Conservation (phyloP, 1,284 basidiomycete species). For the Cryptococcus wingfieldii region DNA sequence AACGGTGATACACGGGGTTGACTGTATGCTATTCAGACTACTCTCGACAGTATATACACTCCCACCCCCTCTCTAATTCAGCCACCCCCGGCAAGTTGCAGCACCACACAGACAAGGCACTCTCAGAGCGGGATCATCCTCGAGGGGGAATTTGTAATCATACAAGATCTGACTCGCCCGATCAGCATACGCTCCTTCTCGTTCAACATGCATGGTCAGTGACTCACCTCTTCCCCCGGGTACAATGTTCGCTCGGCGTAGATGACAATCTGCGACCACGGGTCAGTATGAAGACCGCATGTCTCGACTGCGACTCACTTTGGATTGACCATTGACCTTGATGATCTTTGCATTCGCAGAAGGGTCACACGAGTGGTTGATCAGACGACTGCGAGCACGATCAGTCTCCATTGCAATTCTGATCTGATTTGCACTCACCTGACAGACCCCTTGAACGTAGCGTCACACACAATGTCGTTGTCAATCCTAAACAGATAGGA, state of each 20-base stretch:
- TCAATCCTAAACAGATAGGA: slow-evolving; percentile 92
- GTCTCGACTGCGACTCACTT: slow-evolving; percentile 23
- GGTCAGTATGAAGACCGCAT: slow-evolving; percentile 2
- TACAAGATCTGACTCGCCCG: slow-evolving; percentile 26
- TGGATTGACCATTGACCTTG: slow-evolving; percentile 92
- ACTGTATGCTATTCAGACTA: too few species aligned
- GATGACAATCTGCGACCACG: slow-evolving; percentile 73
- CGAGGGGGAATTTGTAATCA: slow-evolving; percentile 45
- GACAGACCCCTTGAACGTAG: slow-evolving; percentile 96
- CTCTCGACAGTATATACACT: too few species aligned
- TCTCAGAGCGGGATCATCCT: slow-evolving; percentile 42
- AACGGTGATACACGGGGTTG: too few species aligned
- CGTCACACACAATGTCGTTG: slow-evolving; percentile 90
- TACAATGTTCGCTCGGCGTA: slow-evolving; percentile 94
- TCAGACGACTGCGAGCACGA: slow-evolving; percentile 64
- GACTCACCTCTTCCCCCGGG: slow-evolving; percentile 86
- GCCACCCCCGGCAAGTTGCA: slow-evolving; percentile 78
- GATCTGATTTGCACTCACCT: slow-evolving; percentile 59
- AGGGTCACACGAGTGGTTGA: slow-evolving; percentile 95
- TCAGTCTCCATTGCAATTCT: too few species aligned
- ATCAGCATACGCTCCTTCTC: not conserved
- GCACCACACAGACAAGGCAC: slow-evolving; percentile 85
- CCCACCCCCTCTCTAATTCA: slow-evolving; percentile 57
- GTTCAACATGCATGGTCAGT: not conserved
- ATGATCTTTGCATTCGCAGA: slow-evolving; percentile 98